Evolutionary conservation across 352 stramenopile genomes (phyloP).

Genomic region (Globisporangium splendens): DNA sequence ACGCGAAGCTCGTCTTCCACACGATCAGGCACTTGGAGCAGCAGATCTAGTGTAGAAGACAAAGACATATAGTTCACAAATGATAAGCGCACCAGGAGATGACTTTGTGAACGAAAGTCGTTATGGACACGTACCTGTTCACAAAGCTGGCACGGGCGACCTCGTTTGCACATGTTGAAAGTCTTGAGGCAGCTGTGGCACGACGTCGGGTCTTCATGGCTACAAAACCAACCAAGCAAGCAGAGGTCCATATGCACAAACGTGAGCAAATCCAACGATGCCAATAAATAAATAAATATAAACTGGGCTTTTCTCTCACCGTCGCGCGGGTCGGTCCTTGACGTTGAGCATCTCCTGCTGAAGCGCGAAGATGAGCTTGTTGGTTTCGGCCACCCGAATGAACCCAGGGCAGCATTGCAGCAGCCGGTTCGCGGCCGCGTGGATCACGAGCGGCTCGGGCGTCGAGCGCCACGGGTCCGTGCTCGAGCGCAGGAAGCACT

Average conservation of each 20-base stretch:
- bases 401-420: slow-evolving; percentile 16
- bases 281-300: neutral
- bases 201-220: slow-evolving; percentile 10
- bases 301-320: too few species aligned
- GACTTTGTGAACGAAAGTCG: too few species aligned
- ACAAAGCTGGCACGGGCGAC: slow-evolving; percentile 15
- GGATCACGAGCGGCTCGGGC: slow-evolving; percentile 9
- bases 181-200: slow-evolving; percentile 17
- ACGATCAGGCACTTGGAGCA: slow-evolving; percentile 17
- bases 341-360: slow-evolving; percentile 8
- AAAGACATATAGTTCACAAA: too few species aligned
- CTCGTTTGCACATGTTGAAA: slow-evolving; percentile 11
- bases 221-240: neutral
- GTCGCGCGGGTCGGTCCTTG: neutral
- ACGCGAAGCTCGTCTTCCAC: slow-evolving; percentile 16
- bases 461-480: slow-evolving; percentile 12
- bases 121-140: slow-evolving; percentile 8
- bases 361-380: slow-evolving; percentile 20
- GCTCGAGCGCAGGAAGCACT: slow-evolving; percentile 15
- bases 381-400: slow-evolving; percentile 18
- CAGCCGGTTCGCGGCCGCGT: slow-evolving; percentile 12
- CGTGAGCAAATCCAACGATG: too few species aligned
- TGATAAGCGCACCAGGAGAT: too few species aligned
- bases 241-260: too few species aligned
- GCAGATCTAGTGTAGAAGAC: too few species aligned